Evolutionary conservation across 768 basidiomycete species (phyloP), one percentile per base, ranked within the genome.

Genomic region (Leucocoprinus leucothites): DNA sequence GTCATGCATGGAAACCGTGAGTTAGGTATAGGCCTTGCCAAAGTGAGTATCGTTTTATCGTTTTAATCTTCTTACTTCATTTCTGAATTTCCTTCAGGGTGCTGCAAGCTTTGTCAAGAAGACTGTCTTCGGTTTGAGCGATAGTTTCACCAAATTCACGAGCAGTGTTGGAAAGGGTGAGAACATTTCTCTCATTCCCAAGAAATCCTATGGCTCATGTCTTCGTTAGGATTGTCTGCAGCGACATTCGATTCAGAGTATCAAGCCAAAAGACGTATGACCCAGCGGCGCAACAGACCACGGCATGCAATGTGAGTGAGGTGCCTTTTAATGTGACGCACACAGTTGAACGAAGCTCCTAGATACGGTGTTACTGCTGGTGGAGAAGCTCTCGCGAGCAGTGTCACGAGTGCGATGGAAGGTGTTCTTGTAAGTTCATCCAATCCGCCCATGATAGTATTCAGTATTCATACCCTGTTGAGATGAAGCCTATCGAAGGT

Each of bases 101-200:
- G 96, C 96, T 0, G 94, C 95, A 6, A 98, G 94, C 67, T 95
- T 99, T 62, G 90, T 98, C 52, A 98, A 98, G 77, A 99, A 99
- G 75, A 97, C 96, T 0, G 91, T 98, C 6, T 99, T 98, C 63
- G 97, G 97, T 35, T 68, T 99, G 41, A 90, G 91, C 31, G 96
- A 99, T 65, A 96, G 93, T 66, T 77, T 99, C 67, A 95, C 95
- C n/a, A 98, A 98, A 70, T 88, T 99, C 65, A 98, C 97, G 1
- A 92, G 94, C 60, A 97, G 94, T 67, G 85, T 99, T 58, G 93
- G 96, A 41, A 99, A 99, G 80, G 94, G 94, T 90, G 42, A 6
- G 42, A 31, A 9, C 2, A 14, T 9, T 13, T 18, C 47, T 42
- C 9, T 42, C 21, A 41, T 22, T 3, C 43, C 22, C 16, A n/a